Evolutionary conservation across 352 stramenopile species (phyloP).

Genomic region (Phytophthora boehmeriae): DNA sequence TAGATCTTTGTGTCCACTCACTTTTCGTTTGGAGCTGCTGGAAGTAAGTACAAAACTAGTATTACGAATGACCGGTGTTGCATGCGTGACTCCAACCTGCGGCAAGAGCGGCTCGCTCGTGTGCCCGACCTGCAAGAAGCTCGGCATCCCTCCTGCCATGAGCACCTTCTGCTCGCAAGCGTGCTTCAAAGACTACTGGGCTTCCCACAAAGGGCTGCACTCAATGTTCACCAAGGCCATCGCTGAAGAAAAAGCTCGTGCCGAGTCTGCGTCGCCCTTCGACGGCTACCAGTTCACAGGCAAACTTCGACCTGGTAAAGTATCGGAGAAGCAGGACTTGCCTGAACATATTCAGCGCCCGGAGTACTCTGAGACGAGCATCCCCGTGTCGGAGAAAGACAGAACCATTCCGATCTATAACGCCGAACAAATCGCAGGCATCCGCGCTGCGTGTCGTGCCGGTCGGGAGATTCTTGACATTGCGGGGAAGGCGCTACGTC

Average conservation of each 20-base stretch:
- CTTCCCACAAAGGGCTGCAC: conserved; percentile 93
- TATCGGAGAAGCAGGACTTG: conserved; percentile 80
- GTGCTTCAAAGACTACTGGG: conserved; percentile 95
- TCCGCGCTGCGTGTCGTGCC: conserved; percentile 88
- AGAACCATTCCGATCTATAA: conserved; percentile 94
- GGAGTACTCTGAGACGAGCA: conserved; percentile 92
- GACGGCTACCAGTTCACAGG: conserved; percentile 87
- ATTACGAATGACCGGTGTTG: background rate
- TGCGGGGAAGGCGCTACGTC: conserved; percentile 83
- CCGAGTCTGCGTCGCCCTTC: conserved; percentile 41
- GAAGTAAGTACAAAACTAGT: conserved; percentile 2
- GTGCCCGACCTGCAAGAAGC: conserved; percentile 89
- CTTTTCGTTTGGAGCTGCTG: background rate
- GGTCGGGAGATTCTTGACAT: conserved; percentile 96
- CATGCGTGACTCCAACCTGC: conserved; percentile 61
- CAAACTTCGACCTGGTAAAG: conserved; percentile 76
- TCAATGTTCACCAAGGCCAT: conserved; percentile 76
- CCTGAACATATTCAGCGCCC: conserved; percentile 81
- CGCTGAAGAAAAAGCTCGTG: conserved; percentile 37
- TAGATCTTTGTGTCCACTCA: no score
- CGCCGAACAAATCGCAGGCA: conserved; percentile 93
- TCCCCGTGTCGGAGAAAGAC: conserved; percentile 67
- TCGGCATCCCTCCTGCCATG: conserved; percentile 74
- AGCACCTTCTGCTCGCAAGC: conserved; percentile 90
- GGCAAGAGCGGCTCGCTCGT: conserved; percentile 69